Evolutionary conservation across 257 asterid genomes (phyloP), one percentile per base, ranked within the genome.

Genomic region (Nyctanthes arbortristis): DNA sequence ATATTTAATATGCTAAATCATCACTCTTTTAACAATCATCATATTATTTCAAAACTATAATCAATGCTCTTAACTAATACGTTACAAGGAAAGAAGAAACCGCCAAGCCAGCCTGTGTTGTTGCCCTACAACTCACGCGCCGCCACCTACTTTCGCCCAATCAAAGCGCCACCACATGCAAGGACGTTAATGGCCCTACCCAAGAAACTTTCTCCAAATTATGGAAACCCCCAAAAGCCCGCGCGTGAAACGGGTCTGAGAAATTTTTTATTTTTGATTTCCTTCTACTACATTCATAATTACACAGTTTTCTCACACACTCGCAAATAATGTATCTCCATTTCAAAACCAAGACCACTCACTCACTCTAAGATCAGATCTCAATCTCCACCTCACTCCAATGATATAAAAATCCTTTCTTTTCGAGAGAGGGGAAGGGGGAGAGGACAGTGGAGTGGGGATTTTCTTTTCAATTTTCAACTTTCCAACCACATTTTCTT

Each of bases 351-450:
- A 18, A 20, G 22, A 37, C 61, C 70, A 37, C 22, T 33, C 66
- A 31, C 43, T 34, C 67, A 14, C 37, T 76, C 66, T 24, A 27
- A 22, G 60, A 64, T 63, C 74, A 63, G 39, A 40, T 47, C 27
- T 47, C 27, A 47, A 47, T 47, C 56, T 47, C 55, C 27, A 43
- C 69, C 57, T 64, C 72, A 30, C 63, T 67, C 36, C 29, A 22
- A 30, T 24, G 60, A 27, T 29, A 45, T 68, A 47, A 58, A 32
- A 10, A 25, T 34, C 65, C 32, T 4, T 9, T 36, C 35, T 47
- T 40, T 63, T 66, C 13, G 69, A 31, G 18, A 2, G 39, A 52
- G 52, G 36, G 71, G 47, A 52, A 29, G 63, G 40, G 25, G 31
- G 35, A 18, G 30, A 24, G 72, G 10, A 12, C 27, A n/a, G 57